Conservation (phyloP, 164 flowering plant genomes). For the Berberis thunbergii region DNA sequence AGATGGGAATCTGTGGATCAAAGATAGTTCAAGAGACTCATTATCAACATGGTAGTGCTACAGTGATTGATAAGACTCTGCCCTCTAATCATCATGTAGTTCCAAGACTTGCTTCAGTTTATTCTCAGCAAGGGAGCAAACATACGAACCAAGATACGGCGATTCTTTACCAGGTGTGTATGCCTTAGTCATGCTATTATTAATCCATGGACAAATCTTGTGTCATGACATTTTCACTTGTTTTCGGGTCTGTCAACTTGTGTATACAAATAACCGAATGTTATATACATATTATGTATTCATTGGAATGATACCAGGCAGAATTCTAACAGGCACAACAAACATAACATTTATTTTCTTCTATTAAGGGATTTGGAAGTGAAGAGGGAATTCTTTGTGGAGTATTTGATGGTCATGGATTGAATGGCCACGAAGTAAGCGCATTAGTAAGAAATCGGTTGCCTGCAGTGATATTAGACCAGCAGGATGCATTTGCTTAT, state of each 20-base stretch:
- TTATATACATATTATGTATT: neutral
- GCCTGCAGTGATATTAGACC: constrained; percentile 26
- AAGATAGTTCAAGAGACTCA: constrained; percentile 29
- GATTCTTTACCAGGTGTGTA: constrained; percentile 46
- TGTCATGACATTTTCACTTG: neutral
- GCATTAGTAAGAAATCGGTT: constrained; percentile 43
- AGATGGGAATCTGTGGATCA: constrained; percentile 72
- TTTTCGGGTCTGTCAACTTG: neutral
- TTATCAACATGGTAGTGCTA: constrained; percentile 25
- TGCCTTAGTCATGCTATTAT: neutral
- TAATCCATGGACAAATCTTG: neutral
- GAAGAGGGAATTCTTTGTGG: constrained; percentile 56
- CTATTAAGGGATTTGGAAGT: constrained; percentile 38
- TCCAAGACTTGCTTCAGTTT: neutral
- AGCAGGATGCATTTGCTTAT: constrained; percentile 22
- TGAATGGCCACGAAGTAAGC: constrained; percentile 71
- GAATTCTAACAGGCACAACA: neutral
- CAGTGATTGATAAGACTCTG: constrained; percentile 16
- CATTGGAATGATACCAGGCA: too few relatives aligned
- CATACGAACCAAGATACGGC: constrained; percentile 1
- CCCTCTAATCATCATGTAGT: neutral
- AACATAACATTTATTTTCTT: neutral
- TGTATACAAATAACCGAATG: too few relatives aligned
- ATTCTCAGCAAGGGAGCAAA: constrained; percentile 3
- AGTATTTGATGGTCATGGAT: constrained; percentile 91